These are phyloP conservation scores for Pyrenopolyporus hunteri DNA, from an alignment of 495 filamentous ascomycete species.

Conservation along the genomic window DNA sequence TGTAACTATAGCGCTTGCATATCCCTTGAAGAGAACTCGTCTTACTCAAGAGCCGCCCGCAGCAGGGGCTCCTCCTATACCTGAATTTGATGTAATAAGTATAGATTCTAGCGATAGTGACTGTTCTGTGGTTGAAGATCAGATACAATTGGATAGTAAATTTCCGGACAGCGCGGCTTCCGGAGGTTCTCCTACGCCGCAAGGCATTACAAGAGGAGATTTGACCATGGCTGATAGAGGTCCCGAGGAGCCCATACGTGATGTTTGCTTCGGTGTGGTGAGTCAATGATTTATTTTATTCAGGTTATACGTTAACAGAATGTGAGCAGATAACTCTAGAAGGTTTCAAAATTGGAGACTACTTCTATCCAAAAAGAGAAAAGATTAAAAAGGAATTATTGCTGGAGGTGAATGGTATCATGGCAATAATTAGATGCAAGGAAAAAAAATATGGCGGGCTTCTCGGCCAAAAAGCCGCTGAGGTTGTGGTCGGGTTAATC, in stretches of 20 bases:
- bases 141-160: not conserved
- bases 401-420: not conserved
- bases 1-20: not conserved
- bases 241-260: not conserved
- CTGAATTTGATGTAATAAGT: not conserved
- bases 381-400: not conserved
- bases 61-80: not conserved
- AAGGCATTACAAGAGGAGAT: not conserved
- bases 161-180: not conserved
- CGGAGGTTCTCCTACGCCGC: not conserved
- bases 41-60: not conserved
- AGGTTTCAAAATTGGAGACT: not conserved
- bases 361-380: not conserved
- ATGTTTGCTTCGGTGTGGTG: slow-evolving; percentile 21
- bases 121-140: not conserved
- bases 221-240: not conserved
- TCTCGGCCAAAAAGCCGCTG: not conserved
- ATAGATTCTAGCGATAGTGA: not conserved
- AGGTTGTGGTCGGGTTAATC: not conserved
- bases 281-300: not conserved
- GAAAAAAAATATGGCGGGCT: slow-evolving; percentile 3
- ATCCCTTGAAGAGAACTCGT: not conserved
- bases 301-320: not conserved
- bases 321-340: slow-evolving; percentile 4
- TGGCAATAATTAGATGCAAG: not conserved